These are phyloP conservation scores for Candolleomyces aberdarensis DNA, from an alignment of 768 basidiomycete species.

Conservation along the genomic window DNA sequence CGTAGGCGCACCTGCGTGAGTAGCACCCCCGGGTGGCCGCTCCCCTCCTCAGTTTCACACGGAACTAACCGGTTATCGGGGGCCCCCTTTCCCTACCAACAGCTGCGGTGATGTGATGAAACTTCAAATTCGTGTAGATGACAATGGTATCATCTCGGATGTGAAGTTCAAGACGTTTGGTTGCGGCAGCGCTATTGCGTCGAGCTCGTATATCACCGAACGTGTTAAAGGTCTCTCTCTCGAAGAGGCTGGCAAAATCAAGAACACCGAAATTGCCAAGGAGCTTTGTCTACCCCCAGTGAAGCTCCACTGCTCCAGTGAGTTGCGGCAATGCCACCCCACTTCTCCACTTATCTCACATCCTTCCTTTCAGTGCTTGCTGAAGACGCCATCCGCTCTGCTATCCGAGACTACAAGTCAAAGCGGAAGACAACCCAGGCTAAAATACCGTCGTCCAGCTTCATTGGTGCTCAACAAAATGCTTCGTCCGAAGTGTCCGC, in stretches of 20 bases:
- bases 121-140: constrained; percentile 96
- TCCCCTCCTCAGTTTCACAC: constrained; percentile 10
- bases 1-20: constrained; percentile 95
- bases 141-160: constrained; percentile 91
- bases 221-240: constrained; percentile 92
- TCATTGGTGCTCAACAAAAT: constrained; percentile 61
- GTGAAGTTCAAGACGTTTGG: constrained; percentile 99
- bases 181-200: constrained; percentile 97
- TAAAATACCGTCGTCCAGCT: constrained; percentile 51
- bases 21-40: constrained; percentile 15
- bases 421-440: constrained; percentile 60
- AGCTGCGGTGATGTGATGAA: constrained; percentile 99
- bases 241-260: constrained; percentile 93
- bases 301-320: constrained; percentile 93
- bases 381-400: constrained; percentile 97
- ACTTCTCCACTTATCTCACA: neutral
- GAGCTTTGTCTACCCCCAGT: constrained; percentile 94
- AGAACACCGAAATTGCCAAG: constrained; percentile 99
- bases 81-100: neutral
- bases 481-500: constrained; percentile 37
- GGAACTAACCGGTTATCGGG: constrained; percentile 26
- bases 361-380: constrained; percentile 66
- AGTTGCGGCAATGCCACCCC: constrained; percentile 27
- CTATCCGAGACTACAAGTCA: constrained; percentile 91
- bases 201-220: constrained; percentile 98